Conservation (phyloP, 139 green algal species). For the Chlamydomonas incerta region DNA sequence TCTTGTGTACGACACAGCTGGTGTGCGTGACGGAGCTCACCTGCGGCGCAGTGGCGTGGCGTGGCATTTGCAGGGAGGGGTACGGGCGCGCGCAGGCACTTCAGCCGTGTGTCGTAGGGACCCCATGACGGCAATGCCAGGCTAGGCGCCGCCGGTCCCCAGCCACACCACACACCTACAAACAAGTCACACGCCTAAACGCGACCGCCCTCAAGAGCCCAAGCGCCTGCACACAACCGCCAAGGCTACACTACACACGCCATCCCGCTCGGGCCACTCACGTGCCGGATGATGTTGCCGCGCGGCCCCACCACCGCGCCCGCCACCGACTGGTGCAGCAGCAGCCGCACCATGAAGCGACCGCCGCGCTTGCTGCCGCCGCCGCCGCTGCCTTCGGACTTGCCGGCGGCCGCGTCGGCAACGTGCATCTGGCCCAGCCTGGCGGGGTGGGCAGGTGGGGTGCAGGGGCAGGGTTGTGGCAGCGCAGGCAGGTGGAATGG, state of each 20-base stretch:
- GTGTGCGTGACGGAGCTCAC: background rate
- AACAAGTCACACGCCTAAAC: no score
- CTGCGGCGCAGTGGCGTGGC: background rate
- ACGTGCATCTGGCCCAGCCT: background rate
- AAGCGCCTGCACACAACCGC: no score
- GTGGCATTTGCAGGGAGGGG: background rate
- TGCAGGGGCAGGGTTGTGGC: no score
- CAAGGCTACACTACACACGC: no score
- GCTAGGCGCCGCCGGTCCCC: no score
- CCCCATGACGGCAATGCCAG: no score
- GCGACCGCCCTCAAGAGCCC: no score
- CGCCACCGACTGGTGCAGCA: background rate
- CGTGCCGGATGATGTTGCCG: slow-evolving; percentile 18
- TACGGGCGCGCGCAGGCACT: no score
- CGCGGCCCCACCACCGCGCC: slow-evolving; percentile 24
- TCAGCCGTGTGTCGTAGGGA: no score
- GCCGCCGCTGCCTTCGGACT: no score
- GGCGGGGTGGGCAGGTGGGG: background rate
- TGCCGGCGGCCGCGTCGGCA: background rate
- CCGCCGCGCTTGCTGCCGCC: background rate
- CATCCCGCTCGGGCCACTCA: background rate
- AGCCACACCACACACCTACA: no score
- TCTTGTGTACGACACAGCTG: slow-evolving; percentile 29
- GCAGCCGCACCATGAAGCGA: slow-evolving; percentile 14
- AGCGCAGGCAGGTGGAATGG: no score